phyloP scores from a whole-genome alignment of 345 rosid genomes.

The Laguncularia racemosa region DNA sequence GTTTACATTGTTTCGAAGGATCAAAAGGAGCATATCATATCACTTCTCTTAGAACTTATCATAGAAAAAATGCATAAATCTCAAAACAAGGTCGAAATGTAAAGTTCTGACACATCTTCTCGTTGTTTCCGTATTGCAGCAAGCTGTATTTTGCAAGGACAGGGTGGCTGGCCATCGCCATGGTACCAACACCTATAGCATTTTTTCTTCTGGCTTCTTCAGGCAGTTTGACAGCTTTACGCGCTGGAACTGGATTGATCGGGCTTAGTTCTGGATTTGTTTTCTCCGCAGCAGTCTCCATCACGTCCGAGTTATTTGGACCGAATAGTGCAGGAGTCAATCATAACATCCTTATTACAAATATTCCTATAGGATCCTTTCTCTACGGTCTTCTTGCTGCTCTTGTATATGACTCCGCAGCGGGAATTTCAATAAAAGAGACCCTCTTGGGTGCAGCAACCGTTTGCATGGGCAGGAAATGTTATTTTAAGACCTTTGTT shows the following conservation, averaged over 20 bases:
- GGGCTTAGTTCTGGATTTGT: conserved; percentile 78
- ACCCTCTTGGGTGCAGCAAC: conserved; percentile 19
- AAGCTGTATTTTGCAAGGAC: conserved; percentile 70
- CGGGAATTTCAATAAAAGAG: conserved; percentile 14
- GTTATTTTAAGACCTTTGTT: conserved; percentile 40
- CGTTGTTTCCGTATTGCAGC: conserved; percentile 36
- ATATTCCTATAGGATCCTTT: conserved; percentile 83
- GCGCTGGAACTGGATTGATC: conserved; percentile 37
- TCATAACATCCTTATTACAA: conserved; percentile 86
- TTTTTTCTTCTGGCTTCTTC: conserved; percentile 49
- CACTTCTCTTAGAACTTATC: too few species aligned
- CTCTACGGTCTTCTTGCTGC: conserved; percentile 76
- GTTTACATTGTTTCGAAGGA: too few species aligned
- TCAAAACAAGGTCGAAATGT: too few species aligned
- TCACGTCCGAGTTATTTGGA: conserved; percentile 84
- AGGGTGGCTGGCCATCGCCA: conserved; percentile 66
- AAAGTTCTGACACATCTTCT: not conserved
- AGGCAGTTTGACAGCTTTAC: conserved; percentile 32
- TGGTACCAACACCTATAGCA: conserved; percentile 66
- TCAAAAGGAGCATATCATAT: too few species aligned
- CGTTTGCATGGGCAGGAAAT: conserved; percentile 56
- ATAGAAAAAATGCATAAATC: too few species aligned
- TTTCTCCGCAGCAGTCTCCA: conserved; percentile 70
- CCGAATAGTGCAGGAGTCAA: conserved; percentile 68
- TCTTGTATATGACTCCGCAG: conserved; percentile 52